Conservation (phyloP, 2,329 filamentous ascomycete species). For the Colletotrichum tofieldiae region DNA sequence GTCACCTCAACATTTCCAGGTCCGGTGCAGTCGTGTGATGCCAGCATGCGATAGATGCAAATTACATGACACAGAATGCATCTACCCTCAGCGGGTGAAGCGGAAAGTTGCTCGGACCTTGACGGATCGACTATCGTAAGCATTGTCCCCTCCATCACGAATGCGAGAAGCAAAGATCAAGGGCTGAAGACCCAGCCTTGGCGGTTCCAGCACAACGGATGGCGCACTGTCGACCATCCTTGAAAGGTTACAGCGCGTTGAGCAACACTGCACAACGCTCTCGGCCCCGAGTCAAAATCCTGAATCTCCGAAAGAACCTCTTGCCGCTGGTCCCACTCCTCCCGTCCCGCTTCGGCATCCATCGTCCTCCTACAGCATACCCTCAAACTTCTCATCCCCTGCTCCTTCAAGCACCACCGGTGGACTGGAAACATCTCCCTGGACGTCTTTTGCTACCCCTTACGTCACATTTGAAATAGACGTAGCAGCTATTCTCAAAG, state of each 20-base stretch:
- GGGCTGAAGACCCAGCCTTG: constrained; percentile 21
- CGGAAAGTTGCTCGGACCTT: constrained; percentile 45
- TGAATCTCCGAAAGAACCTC: neutral
- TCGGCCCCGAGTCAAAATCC: neutral
- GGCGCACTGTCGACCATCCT: constrained; percentile 49
- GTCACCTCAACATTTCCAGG: constrained; percentile 29
- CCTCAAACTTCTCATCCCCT: constrained; percentile 42
- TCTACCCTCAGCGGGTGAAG: constrained; percentile 49
- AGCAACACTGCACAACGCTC: constrained; percentile 43
- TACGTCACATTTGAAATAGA: constrained; percentile 14
- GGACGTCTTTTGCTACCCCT: constrained; percentile 21
- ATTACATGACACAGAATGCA: constrained; percentile 47
- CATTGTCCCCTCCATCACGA: neutral
- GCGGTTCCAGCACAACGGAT: constrained; percentile 26
- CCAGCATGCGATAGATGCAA: constrained; percentile 50
- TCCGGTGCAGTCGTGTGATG: constrained; percentile 51
- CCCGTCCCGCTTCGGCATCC: constrained; percentile 25
- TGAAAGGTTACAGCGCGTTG: constrained; percentile 50
- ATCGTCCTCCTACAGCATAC: constrained; percentile 1
- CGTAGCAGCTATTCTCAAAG: constrained; percentile 48
- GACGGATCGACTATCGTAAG: constrained; percentile 37
- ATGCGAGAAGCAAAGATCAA: neutral
- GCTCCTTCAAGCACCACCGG: constrained; percentile 10
- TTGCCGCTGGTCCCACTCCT: constrained; percentile 23
- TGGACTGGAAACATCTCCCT: constrained; percentile 17